A percentile compares a stretch with the other conserved stretches of the same genome.
Evolutionary conservation across 2,329 filamentous ascomycete species (phyloP).

Genomic region (Penicillium sp.): DNA sequence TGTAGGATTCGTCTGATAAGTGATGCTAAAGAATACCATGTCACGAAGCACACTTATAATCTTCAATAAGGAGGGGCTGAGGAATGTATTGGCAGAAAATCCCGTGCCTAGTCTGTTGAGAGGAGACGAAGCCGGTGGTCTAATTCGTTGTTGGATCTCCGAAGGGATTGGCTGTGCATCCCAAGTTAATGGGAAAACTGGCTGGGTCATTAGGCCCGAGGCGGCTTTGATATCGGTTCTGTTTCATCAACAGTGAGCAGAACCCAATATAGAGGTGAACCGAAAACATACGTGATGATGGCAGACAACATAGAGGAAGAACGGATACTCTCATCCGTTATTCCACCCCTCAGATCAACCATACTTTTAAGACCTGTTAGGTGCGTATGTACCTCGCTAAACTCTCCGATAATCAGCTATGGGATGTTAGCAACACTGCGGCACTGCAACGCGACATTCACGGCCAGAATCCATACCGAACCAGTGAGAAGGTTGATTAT

Average conservation of each 20-base stretch:
- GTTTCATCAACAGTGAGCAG: conserved; percentile 2
- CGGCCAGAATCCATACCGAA: conserved; percentile 25
- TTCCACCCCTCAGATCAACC: conserved; percentile 37
- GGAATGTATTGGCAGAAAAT: conserved; percentile 25
- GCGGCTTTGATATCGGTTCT: conserved; percentile 36
- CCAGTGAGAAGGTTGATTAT: conserved; percentile 38
- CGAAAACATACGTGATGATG: conserved; percentile 26
- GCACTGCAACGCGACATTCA: neutral
- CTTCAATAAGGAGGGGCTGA: conserved; percentile 28
- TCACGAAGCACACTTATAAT: conserved; percentile 28
- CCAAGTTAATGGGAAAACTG: conserved; percentile 35
- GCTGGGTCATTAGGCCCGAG: conserved; percentile 32
- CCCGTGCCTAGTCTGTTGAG: conserved; percentile 25
- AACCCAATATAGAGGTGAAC: neutral
- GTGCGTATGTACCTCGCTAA: conserved; percentile 39
- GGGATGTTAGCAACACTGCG: conserved; percentile 7
- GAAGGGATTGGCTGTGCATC: conserved; percentile 28
- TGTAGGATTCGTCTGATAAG: conserved; percentile 20
- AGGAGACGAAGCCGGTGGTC: conserved; percentile 23
- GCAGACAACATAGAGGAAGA: conserved; percentile 24
- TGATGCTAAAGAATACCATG: conserved; percentile 32
- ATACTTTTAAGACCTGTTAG: conserved; percentile 36
- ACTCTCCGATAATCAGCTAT: conserved; percentile 37
- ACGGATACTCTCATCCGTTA: conserved; percentile 24
- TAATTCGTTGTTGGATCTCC: conserved; percentile 26